phyloP scores from a whole-genome alignment of 305 asterid genomes.

The Fraxinus albicans region DNA sequence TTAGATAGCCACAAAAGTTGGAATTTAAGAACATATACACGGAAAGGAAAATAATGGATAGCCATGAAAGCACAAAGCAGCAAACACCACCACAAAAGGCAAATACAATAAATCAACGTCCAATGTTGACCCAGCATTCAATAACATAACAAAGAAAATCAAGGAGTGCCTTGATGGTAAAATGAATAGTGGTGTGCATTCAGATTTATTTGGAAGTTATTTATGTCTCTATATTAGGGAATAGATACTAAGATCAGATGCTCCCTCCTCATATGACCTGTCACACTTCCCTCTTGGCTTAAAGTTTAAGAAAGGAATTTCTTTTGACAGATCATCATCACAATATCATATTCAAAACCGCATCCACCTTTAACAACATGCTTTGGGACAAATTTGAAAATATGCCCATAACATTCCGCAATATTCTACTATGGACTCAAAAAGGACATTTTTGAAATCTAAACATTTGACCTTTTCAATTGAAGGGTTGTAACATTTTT shows the following conservation, averaged over 20 bases:
- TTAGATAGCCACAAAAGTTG: background rate
- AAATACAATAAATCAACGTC: constrained; percentile 2
- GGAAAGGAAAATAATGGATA: background rate
- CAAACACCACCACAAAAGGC: background rate
- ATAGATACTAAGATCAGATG: background rate
- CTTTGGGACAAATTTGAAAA: background rate
- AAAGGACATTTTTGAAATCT: background rate
- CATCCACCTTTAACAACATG: background rate
- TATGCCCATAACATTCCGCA: background rate
- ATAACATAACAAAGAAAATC: background rate
- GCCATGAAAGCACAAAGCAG: background rate
- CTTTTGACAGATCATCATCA: background rate
- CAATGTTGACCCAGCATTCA: background rate
- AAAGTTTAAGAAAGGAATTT: background rate
- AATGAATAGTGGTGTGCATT: background rate
- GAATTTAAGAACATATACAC: background rate
- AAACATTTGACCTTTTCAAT: background rate
- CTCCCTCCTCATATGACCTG: background rate
- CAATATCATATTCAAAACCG: background rate
- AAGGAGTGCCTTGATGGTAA: background rate
- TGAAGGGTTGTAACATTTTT: background rate
- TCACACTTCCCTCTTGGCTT: background rate
- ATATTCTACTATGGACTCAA: background rate
- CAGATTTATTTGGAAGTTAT: background rate
- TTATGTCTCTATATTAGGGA: background rate